phyloP scores from a whole-genome alignment of 2,329 filamentous ascomycete genomes.

The Scleromitrula shiraiana region DNA sequence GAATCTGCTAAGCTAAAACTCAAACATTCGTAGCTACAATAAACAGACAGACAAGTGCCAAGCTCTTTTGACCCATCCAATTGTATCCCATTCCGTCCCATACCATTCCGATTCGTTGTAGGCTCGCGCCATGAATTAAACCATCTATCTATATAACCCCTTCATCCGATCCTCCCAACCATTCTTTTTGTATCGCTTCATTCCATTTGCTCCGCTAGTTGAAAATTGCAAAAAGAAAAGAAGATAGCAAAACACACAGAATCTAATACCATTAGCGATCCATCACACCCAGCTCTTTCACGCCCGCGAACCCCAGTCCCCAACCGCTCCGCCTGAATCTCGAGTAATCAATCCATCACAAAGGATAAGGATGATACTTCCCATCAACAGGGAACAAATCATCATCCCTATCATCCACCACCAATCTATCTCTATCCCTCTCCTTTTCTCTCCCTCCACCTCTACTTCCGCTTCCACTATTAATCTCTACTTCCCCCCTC shows the following conservation, averaged over 20 bases:
- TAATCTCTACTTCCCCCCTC: constrained; percentile 1
- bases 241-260: neutral
- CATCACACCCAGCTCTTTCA: neutral
- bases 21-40: too few relatives aligned
- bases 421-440: constrained; percentile 2
- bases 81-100: neutral
- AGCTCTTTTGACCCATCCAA: too few relatives aligned
- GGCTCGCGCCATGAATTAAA: constrained; percentile 8
- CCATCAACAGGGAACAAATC: constrained; percentile 19
- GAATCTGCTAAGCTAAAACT: too few relatives aligned
- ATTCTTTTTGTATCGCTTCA: neutral
- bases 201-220: neutral
- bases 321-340: neutral
- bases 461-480: neutral
- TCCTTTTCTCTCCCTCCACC: neutral
- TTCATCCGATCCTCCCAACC: neutral
- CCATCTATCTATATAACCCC: neutral
- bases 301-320: neutral
- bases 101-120: neutral
- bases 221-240: neutral
- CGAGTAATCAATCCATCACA: neutral
- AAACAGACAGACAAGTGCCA: too few relatives aligned
- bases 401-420: neutral
- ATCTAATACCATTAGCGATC: neutral
- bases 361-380: constrained; percentile 20